A percentile compares a stretch with the other conserved stretches of the same genome.
Evolutionary conservation across 2,329 filamentous ascomycete species (phyloP).

Genomic region (Hypoxylon sp.): DNA sequence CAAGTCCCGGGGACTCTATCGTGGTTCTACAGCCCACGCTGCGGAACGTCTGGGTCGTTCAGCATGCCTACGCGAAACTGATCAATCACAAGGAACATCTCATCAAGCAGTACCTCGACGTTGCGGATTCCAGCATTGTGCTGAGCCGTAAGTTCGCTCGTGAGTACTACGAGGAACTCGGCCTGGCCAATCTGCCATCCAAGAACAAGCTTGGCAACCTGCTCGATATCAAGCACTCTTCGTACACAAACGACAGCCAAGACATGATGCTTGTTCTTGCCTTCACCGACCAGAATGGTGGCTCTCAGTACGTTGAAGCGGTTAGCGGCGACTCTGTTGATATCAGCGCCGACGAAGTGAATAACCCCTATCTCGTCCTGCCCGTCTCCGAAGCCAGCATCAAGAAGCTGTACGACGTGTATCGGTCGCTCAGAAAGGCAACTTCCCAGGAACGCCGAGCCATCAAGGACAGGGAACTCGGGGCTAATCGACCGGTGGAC

Average conservation of each 20-base stretch:
- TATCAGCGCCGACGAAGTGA: neutral
- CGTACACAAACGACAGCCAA: slow-evolving; percentile 21
- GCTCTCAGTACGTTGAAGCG: slow-evolving; percentile 23
- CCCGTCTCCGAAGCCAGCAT: slow-evolving; percentile 35
- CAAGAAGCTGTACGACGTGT: slow-evolving; percentile 38
- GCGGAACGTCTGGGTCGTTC: slow-evolving; percentile 41
- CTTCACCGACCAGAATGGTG: neutral
- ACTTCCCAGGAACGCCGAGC: slow-evolving; percentile 38
- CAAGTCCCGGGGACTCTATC: neutral
- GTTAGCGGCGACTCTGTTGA: slow-evolving; percentile 21
- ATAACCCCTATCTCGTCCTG: slow-evolving; percentile 21
- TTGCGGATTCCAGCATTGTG: neutral
- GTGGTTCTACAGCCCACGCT: slow-evolving; percentile 35
- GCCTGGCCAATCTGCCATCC: slow-evolving; percentile 31
- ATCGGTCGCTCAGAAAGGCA: slow-evolving; percentile 26
- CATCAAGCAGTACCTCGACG: slow-evolving; percentile 30
- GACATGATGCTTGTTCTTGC: slow-evolving; percentile 32
- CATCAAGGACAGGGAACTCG: slow-evolving; percentile 33
- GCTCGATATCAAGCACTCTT: slow-evolving; percentile 37
- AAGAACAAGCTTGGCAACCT: slow-evolving; percentile 40
- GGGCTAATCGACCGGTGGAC: slow-evolving; percentile 24
- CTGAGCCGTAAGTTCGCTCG: slow-evolving; percentile 30
- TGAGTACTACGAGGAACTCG: slow-evolving; percentile 39
- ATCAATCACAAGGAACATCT: slow-evolving; percentile 36
- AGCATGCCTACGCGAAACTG: slow-evolving; percentile 36